phyloP scores from a whole-genome alignment of 2,329 filamentous ascomycete genomes.

The Xylariaceae sp. region DNA sequence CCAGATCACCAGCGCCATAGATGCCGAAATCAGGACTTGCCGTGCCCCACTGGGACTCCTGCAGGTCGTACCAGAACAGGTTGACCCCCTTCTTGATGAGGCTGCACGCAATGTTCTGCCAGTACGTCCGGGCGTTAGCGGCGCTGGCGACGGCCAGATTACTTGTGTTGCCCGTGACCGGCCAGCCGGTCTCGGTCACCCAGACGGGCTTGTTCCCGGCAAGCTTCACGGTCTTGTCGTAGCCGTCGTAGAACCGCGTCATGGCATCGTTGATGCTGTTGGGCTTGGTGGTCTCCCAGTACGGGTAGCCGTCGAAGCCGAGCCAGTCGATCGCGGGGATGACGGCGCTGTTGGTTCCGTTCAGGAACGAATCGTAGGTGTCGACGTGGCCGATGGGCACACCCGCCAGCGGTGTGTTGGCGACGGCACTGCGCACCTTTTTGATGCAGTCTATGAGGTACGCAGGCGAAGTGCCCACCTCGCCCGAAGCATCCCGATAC shows the following conservation, averaged over 20 bases:
- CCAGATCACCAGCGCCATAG: slow-evolving; percentile 35
- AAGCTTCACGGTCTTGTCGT: slow-evolving; percentile 40
- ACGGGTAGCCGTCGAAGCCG: slow-evolving; percentile 52
- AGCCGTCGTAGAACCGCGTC: slow-evolving; percentile 40
- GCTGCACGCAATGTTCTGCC: slow-evolving; percentile 33
- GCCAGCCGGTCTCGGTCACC: slow-evolving; percentile 58
- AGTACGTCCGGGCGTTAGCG: slow-evolving; percentile 42
- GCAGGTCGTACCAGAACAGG: slow-evolving; percentile 37
- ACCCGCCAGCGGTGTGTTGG: slow-evolving; percentile 33
- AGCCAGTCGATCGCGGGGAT: slow-evolving; percentile 50
- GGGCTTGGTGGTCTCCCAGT: slow-evolving; percentile 43
- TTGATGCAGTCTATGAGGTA: slow-evolving; percentile 54
- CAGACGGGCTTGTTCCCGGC: slow-evolving; percentile 60
- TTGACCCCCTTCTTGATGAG: slow-evolving; percentile 31
- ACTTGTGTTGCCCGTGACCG: slow-evolving; percentile 43
- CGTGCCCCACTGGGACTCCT: slow-evolving; percentile 35
- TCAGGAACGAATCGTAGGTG: slow-evolving; percentile 51
- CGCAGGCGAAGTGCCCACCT: slow-evolving; percentile 37
- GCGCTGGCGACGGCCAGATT: slow-evolving; percentile 44
- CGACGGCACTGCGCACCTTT: slow-evolving; percentile 49
- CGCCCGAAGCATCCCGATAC: slow-evolving; percentile 45
- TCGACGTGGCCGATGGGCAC: slow-evolving; percentile 52
- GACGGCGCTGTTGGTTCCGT: slow-evolving; percentile 46
- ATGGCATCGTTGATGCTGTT: slow-evolving; percentile 43
- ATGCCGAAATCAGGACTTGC: slow-evolving; percentile 36